Evolutionary conservation across 768 basidiomycete genomes (phyloP).

Genomic region (Dictyophora rubrovolvata): DNA sequence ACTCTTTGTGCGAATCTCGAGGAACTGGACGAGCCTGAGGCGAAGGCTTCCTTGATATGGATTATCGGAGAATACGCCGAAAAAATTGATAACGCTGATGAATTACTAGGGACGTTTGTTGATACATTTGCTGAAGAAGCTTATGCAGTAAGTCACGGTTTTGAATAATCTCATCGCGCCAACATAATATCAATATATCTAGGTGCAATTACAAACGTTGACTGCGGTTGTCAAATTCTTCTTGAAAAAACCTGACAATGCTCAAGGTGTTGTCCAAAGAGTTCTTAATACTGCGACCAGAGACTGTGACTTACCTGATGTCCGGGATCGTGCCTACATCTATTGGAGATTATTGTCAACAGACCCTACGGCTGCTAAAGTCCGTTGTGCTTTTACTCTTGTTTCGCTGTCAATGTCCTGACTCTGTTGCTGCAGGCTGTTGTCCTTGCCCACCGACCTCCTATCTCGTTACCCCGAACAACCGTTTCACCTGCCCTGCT

Average conservation of each 20-base stretch:
- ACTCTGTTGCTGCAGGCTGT: slow-evolving; percentile 47
- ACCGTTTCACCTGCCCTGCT: slow-evolving; percentile 80
- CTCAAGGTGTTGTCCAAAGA: slow-evolving; percentile 87
- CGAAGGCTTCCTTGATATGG: slow-evolving; percentile 97
- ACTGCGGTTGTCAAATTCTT: slow-evolving; percentile 97
- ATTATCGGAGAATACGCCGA: slow-evolving; percentile 98
- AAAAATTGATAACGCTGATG: slow-evolving; percentile 95
- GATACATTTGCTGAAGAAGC: slow-evolving; percentile 91
- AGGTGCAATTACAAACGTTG: slow-evolving; percentile 64
- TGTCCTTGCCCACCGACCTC: slow-evolving; percentile 84
- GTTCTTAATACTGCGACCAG: slow-evolving; percentile 92
- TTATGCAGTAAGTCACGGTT: slow-evolving; percentile 52
- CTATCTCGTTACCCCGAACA: slow-evolving; percentile 86
- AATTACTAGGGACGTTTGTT: slow-evolving; percentile 81
- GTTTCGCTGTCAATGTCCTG: background rate
- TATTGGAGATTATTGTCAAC: slow-evolving; percentile 95
- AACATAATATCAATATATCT: background rate
- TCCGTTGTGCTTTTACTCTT: slow-evolving; percentile 21
- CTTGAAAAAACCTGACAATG: slow-evolving; percentile 86
- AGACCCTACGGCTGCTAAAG: slow-evolving; percentile 93
- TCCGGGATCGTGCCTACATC: slow-evolving; percentile 94
- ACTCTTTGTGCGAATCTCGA: slow-evolving; percentile 91
- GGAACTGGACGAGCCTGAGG: slow-evolving; percentile 95
- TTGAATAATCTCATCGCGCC: background rate
- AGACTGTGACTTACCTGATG: slow-evolving; percentile 93